A percentile compares a stretch with the other conserved stretches of the same genome.
phyloP scores from a whole-genome alignment of 768 basidiomycete species.

The Tephrocybe sp. region DNA sequence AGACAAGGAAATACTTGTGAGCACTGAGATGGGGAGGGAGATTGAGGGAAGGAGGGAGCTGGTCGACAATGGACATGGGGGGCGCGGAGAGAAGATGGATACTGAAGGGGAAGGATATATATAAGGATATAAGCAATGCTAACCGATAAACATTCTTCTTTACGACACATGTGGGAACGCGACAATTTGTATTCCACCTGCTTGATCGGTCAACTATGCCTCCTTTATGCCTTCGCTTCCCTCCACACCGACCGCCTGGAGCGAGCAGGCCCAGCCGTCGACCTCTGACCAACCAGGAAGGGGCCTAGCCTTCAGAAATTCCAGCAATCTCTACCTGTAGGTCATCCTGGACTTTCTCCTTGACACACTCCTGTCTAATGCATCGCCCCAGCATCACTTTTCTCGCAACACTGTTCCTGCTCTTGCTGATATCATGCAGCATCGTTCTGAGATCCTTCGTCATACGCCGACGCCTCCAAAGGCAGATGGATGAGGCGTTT shows the following conservation, averaged over 20 bases:
- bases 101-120: conserved; percentile 3
- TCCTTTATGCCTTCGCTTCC: conserved; percentile 21
- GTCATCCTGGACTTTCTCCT: conserved; percentile 15
- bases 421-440: conserved; percentile 62
- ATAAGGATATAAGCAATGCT: neutral
- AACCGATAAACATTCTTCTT: neutral
- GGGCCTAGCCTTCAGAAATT: conserved; percentile 8
- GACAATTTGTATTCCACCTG: neutral
- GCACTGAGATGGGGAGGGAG: conserved; percentile 78
- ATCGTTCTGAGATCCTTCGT: conserved; percentile 66
- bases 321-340: conserved; percentile 49
- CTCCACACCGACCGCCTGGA: conserved; percentile 5
- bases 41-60: conserved; percentile 67
- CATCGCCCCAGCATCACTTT: conserved; percentile 57
- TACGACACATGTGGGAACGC: conserved; percentile 9
- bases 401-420: conserved; percentile 67
- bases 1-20: conserved; percentile 89
- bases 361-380: conserved; percentile 7
- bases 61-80: conserved; percentile 30
- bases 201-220: conserved; percentile 1
- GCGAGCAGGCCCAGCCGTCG: conserved; percentile 1
- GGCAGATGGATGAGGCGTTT: conserved; percentile 51
- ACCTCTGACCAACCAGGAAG: conserved; percentile 15
- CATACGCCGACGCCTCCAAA: conserved; percentile 56
- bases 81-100: conserved; percentile 11